Conservation (phyloP, 768 basidiomycete species). For the Guyanaporus albipodus region DNA sequence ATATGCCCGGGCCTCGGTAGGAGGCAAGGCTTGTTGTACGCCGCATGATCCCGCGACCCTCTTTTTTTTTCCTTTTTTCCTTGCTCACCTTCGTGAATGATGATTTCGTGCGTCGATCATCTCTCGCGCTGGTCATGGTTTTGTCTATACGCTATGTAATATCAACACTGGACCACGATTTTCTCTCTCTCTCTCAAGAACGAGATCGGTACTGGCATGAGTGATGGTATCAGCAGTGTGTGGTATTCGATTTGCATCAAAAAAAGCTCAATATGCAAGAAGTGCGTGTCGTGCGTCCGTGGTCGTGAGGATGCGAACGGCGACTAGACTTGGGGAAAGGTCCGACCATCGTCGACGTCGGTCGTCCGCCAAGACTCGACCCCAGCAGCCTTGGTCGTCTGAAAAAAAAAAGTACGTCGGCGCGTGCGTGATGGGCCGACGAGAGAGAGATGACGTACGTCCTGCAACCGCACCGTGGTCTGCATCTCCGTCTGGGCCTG, state of each 20-base stretch:
- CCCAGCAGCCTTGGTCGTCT: too few species aligned
- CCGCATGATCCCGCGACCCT: too few species aligned
- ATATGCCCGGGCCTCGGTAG: neutral
- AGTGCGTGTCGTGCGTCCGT: neutral
- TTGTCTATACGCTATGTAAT: slow-evolving; percentile 26
- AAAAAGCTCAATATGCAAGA: too few species aligned
- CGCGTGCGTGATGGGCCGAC: too few species aligned
- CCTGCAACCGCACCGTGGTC: too few species aligned
- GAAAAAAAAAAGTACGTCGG: too few species aligned
- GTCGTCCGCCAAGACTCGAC: slow-evolving; percentile 18
- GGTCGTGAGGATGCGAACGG: too few species aligned
- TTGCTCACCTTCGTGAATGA: too few species aligned
- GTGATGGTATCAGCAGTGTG: neutral
- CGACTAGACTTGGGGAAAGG: neutral
- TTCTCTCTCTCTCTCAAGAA: too few species aligned
- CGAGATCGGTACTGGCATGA: too few species aligned
- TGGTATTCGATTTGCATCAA: slow-evolving; percentile 2
- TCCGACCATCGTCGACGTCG: neutral
- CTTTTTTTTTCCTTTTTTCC: neutral
- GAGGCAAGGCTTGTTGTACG: neutral
- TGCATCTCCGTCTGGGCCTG: too few species aligned
- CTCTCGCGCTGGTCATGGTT: slow-evolving; percentile 6
- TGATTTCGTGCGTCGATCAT: neutral
- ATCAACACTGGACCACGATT: slow-evolving; percentile 12
- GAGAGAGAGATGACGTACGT: neutral